Evolutionary conservation across 139 green algal species (phyloP), one percentile per base, ranked within the genome.

Genomic region (Chlorokybus atmophyticus): DNA sequence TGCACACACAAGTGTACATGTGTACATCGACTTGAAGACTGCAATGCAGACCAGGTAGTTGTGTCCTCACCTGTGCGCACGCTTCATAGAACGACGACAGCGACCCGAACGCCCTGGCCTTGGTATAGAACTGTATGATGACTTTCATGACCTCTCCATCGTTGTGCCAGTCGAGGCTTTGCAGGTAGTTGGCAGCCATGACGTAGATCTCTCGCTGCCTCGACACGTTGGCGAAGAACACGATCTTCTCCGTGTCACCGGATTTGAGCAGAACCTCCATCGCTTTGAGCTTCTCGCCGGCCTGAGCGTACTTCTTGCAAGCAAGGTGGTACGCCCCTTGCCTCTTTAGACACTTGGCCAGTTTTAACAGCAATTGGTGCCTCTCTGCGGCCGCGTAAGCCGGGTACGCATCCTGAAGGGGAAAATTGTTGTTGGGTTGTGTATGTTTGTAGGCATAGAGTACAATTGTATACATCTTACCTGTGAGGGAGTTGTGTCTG

Each of bases 251-350:
- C 32, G 59, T 73, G 60, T 93, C 81, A 2, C 82, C 78, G 55
- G 66, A 76, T 4, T 76, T 61, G 32, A 93, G 58, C 27, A 93
- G 74, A 19, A 69, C 75, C 68, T 84, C 80, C 79, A 93, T 84
- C 3, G 82, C 82, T 55, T 83, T 86, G 19, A 85, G 32, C 66
- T 82, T 77, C 29, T 90, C 80, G 3, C 82, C 82, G 2, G 81
- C 84, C 69, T 86, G 77, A 7, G 82, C 83, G 80, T 81, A 92
- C 74, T 92, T 92, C 70, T 88, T 88, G 59, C 74, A 81, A 1
- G 84, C 84, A 39, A 93, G 75, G 50, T 86, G 76, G 63, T 73
- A 90, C 38, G 62, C 53, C 7, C 82, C 84, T 58, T 90, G 84
- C 0, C 68, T 58, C 74, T 87, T 83, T 60, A 57, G 66, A 41